Conservation (phyloP, 352 stramenopile species). For the Phytophthora megakarya region DNA sequence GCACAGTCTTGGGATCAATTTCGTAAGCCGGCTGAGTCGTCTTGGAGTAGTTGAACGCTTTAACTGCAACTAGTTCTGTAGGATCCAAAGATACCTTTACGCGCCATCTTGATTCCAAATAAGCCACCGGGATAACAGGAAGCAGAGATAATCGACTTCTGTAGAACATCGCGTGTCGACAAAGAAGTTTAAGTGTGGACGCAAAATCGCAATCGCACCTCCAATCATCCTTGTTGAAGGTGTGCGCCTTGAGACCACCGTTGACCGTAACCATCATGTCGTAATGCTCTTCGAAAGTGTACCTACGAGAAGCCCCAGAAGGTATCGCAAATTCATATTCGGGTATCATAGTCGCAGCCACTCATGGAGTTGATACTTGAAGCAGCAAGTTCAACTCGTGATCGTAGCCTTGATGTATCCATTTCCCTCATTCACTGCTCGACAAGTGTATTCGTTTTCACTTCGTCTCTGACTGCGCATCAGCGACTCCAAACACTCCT, state of each 20-base stretch:
- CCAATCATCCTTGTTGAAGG: background rate
- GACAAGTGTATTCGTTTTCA: too few species aligned
- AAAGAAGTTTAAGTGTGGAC: background rate
- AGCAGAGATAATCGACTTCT: background rate
- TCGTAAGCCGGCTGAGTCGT: background rate
- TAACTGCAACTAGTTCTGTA: background rate
- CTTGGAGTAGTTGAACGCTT: background rate
- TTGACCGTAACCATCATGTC: background rate
- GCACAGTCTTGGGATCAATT: background rate
- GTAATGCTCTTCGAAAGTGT: background rate
- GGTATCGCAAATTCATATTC: background rate
- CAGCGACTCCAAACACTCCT: too few species aligned
- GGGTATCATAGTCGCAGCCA: background rate
- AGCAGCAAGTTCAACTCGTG: background rate
- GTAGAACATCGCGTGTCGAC: background rate
- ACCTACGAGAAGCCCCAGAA: background rate
- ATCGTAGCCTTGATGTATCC: background rate
- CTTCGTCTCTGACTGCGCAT: too few species aligned
- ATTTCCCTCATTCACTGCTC: too few species aligned
- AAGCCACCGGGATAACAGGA: background rate
- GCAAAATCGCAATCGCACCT: background rate
- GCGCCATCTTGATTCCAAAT: background rate
- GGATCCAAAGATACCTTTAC: background rate
- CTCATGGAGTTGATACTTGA: background rate
- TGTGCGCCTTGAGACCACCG: background rate